A percentile compares a stretch with the other conserved stretches of the same genome.
Evolutionary conservation across 805 yeast species (phyloP).

Genomic region (Sugiyamaella valdiviana): DNA sequence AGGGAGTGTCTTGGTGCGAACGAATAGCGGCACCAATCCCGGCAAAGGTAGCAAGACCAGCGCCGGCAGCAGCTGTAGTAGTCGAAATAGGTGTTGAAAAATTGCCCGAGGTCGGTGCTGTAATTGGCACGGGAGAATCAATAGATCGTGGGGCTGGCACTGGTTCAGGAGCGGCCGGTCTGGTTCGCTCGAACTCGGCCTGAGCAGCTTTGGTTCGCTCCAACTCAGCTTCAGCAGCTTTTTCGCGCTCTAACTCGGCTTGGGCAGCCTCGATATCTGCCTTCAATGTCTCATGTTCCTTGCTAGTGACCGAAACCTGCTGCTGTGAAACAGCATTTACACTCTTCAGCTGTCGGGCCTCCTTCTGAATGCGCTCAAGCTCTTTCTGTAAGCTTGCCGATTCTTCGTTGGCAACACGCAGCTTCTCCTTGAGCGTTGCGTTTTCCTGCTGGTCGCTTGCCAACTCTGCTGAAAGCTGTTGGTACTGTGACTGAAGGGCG

Average conservation of each 20-base stretch:
- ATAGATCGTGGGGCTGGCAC: not conserved
- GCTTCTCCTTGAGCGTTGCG: slow-evolving; percentile 56
- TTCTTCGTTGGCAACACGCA: slow-evolving; percentile 62
- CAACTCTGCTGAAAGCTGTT: slow-evolving; percentile 51
- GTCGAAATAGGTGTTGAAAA: slow-evolving; percentile 7
- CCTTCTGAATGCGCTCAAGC: slow-evolving; percentile 45
- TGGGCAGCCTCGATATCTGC: slow-evolving; percentile 34
- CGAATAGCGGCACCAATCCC: slow-evolving; percentile 24
- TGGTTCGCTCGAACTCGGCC: too few species aligned
- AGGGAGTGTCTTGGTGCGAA: not conserved
- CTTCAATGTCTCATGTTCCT: slow-evolving; percentile 34
- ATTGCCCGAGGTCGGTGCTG: too few species aligned
- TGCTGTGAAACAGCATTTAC: slow-evolving; percentile 59
- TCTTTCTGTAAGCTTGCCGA: slow-evolving; percentile 53
- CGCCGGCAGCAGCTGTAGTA: slow-evolving; percentile 17
- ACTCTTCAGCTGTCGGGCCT: slow-evolving; percentile 56
- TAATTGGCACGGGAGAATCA: not conserved
- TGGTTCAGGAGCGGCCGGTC: too few species aligned
- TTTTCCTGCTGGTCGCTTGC: slow-evolving; percentile 68
- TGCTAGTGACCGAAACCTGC: slow-evolving; percentile 61
- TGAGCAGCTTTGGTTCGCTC: too few species aligned
- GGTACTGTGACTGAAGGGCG: slow-evolving; percentile 59
- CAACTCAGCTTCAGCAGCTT: too few species aligned
- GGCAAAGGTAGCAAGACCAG: slow-evolving; percentile 23
- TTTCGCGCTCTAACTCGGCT: slow-evolving; percentile 36